Percentiles rank a stretch among this genome's conserved stretches.
Evolutionary conservation across 192 early-diverging fungal species (phyloP).

Genomic region (Coemansia sp.): DNA sequence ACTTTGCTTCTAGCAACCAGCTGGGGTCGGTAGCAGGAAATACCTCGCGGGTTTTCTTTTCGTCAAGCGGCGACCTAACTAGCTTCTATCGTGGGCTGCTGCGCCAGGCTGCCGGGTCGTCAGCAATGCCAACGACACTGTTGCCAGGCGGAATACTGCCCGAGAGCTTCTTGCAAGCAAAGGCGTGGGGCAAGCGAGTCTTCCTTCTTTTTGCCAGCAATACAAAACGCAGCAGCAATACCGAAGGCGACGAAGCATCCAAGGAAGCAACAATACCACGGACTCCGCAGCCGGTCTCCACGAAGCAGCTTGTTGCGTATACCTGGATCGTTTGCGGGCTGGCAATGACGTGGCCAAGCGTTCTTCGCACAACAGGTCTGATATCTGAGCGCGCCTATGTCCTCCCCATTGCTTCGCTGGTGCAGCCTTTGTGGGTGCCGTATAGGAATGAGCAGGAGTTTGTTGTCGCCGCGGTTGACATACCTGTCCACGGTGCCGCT

Average conservation of each 20-base stretch:
- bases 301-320: conserved; percentile 33
- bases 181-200: conserved; percentile 32
- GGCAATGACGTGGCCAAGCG: conserved; percentile 51
- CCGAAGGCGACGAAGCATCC: background rate
- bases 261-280: background rate
- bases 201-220: conserved; percentile 26
- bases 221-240: background rate
- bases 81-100: conserved; percentile 45
- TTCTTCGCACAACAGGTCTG: conserved; percentile 45
- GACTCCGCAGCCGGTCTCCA: conserved; percentile 12
- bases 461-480: conserved; percentile 12
- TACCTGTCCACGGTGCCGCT: background rate
- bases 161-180: conserved; percentile 31
- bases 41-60: conserved; percentile 43
- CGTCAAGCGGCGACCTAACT: conserved; percentile 45
- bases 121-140: conserved; percentile 13
- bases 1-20: conserved; percentile 1
- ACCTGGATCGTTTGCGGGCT: conserved; percentile 44
- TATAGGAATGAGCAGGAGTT: conserved; percentile 21
- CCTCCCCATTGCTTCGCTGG: conserved; percentile 40
- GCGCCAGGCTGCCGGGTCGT: conserved; percentile 14
- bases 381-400: conserved; percentile 52
- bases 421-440: conserved; percentile 40
- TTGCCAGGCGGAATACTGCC: conserved; percentile 31
- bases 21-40: conserved; percentile 20